Conservation (phyloP, 2,329 filamentous ascomycete species). For the Fusarium mundagurra region DNA sequence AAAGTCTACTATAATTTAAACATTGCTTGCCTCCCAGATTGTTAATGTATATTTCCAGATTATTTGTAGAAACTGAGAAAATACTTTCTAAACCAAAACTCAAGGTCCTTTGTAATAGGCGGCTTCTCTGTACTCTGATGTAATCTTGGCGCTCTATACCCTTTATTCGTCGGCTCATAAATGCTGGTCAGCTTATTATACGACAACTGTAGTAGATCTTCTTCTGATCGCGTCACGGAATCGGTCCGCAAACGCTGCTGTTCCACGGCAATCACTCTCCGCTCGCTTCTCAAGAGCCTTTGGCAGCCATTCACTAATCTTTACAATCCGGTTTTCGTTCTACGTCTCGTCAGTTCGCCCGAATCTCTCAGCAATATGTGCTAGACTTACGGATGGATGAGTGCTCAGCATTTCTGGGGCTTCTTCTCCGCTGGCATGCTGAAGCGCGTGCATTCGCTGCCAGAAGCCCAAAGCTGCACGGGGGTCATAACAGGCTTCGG, state of each 20-base stretch:
- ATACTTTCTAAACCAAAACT: not conserved
- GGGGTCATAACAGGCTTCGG: constrained; percentile 80
- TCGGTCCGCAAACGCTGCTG: constrained; percentile 61
- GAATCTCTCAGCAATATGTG: not conserved
- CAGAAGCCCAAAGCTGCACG: constrained; percentile 72
- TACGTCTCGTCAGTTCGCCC: constrained; percentile 40
- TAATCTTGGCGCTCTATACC: not conserved
- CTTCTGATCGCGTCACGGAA: constrained; percentile 60
- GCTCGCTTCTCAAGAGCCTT: constrained; percentile 63
- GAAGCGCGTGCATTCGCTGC: constrained; percentile 69
- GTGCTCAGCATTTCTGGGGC: constrained; percentile 79
- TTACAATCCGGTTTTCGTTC: constrained; percentile 70
- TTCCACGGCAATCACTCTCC: constrained; percentile 64
- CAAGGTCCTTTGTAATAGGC: not conserved
- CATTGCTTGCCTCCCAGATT: too few relatives aligned
- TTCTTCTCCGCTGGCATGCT: constrained; percentile 53
- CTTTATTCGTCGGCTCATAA: not conserved
- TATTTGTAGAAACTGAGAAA: not conserved
- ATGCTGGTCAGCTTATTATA: constrained; percentile 1
- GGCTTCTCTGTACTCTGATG: not conserved
- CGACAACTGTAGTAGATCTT: constrained; percentile 38
- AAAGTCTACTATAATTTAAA: too few relatives aligned
- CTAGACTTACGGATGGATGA: constrained; percentile 72
- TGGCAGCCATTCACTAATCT: constrained; percentile 72
- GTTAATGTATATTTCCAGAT: not conserved